Evolutionary conservation across 2,329 filamentous ascomycete species (phyloP).

Genomic region (Clonostachys chloroleuca): DNA sequence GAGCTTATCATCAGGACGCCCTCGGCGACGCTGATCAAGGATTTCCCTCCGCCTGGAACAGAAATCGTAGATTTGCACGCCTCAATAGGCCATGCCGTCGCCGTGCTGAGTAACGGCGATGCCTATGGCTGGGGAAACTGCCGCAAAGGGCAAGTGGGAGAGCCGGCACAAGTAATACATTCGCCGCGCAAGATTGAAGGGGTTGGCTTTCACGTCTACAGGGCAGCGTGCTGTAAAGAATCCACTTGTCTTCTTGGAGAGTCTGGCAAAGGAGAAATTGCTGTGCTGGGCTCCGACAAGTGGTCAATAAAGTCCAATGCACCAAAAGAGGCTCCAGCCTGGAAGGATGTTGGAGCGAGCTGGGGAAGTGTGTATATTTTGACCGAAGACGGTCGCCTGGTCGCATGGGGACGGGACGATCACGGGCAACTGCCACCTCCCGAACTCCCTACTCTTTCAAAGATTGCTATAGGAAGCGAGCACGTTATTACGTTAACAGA

Average conservation of each 20-base stretch:
- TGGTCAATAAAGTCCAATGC: slow-evolving; percentile 58
- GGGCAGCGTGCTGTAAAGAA: slow-evolving; percentile 76
- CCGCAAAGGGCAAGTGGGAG: slow-evolving; percentile 79
- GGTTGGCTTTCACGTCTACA: slow-evolving; percentile 55
- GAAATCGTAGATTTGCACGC: slow-evolving; percentile 63
- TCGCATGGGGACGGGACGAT: slow-evolving; percentile 80
- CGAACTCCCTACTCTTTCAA: slow-evolving; percentile 50
- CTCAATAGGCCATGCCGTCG: slow-evolving; percentile 74
- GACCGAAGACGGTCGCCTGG: slow-evolving; percentile 51
- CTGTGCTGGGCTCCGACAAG: slow-evolving; percentile 71
- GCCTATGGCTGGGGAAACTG: slow-evolving; percentile 87
- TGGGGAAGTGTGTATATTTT: slow-evolving; percentile 82
- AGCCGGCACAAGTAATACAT: slow-evolving; percentile 46
- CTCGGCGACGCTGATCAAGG: slow-evolving; percentile 41
- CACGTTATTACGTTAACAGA: slow-evolving; percentile 72
- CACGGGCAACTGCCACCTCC: slow-evolving; percentile 73
- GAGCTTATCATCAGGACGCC: slow-evolving; percentile 42
- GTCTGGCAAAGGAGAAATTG: slow-evolving; percentile 50
- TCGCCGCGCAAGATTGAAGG: slow-evolving; percentile 56
- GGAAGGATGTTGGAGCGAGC: slow-evolving; percentile 68
- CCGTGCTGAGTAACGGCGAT: slow-evolving; percentile 68
- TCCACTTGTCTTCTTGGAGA: slow-evolving; percentile 71
- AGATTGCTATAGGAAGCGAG: slow-evolving; percentile 83
- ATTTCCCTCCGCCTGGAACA: slow-evolving; percentile 59
- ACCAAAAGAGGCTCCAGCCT: slow-evolving; percentile 47